A percentile compares a stretch with the other conserved stretches of the same genome.
Conservation (phyloP, 2,329 filamentous ascomycete species). For the Hypomyces rosellus region DNA sequence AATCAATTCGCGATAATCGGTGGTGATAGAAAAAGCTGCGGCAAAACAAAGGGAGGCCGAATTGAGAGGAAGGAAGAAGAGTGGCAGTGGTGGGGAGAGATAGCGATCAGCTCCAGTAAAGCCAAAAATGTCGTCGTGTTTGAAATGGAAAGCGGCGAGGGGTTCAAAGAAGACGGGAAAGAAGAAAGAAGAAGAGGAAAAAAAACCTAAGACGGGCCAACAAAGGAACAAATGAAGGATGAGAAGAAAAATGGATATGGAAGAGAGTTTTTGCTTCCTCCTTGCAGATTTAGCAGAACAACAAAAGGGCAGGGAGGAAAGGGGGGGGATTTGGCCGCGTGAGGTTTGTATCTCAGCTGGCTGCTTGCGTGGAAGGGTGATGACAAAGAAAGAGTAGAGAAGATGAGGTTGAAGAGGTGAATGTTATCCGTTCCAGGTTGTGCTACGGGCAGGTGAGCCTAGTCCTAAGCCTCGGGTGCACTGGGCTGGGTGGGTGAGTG, state of each 20-base stretch:
- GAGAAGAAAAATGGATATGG: not conserved
- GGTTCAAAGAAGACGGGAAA: not conserved
- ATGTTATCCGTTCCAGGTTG: too few species aligned
- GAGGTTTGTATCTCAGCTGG: too few species aligned
- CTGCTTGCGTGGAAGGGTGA: too few species aligned
- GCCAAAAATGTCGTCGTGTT: conserved; percentile 2
- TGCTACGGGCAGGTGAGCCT: too few species aligned
- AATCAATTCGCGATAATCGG: conserved; percentile 5
- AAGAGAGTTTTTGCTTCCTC: too few species aligned
- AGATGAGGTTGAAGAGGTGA: too few species aligned
- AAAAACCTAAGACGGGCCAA: not conserved
- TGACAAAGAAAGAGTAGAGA: too few species aligned
- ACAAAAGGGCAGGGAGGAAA: too few species aligned
- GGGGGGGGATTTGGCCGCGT: too few species aligned
- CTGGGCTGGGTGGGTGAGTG: too few species aligned
- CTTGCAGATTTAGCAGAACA: too few species aligned
- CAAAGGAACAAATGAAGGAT: not conserved
- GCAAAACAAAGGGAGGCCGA: not conserved
- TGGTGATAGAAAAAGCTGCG: not conserved
- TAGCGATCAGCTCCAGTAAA: not conserved
- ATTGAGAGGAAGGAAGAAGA: not conserved
- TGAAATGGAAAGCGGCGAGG: conserved; percentile 3
- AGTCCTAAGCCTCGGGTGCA: too few species aligned
- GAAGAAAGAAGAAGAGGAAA: not conserved
- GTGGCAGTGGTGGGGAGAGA: not conserved